Conservation (phyloP, 2,329 filamentous ascomycete genomes). For the Monosporascus sp. region DNA sequence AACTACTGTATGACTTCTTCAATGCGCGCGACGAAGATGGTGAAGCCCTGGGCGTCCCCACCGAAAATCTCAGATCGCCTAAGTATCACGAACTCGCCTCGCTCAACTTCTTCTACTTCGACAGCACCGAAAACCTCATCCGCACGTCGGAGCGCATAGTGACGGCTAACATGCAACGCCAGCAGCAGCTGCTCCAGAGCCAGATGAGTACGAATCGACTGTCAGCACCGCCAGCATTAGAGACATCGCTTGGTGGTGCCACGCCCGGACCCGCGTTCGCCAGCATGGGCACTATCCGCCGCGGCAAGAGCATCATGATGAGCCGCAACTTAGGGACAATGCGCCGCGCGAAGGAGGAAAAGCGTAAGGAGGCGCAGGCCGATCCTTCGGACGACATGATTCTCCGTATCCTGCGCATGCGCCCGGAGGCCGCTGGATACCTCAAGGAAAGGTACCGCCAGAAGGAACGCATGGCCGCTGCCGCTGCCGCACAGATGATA, state of each 20-base stretch:
- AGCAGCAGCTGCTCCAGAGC: conserved; percentile 61
- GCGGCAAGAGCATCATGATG: conserved; percentile 83
- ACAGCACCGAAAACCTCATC: conserved; percentile 83
- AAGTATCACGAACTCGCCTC: conserved; percentile 98
- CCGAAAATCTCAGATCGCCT: conserved; percentile 88
- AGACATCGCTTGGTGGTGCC: conserved; percentile 46
- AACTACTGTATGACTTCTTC: conserved; percentile 90
- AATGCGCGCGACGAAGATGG: conserved; percentile 82
- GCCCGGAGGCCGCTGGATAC: conserved; percentile 82
- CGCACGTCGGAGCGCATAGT: conserved; percentile 97
- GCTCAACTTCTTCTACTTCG: conserved; percentile 98
- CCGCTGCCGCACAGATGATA: conserved; percentile 88
- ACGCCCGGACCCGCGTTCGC: conserved; percentile 48
- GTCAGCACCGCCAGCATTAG: conserved; percentile 54
- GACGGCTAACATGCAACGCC: conserved; percentile 70
- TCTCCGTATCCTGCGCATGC: conserved; percentile 86
- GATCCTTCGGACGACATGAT: conserved; percentile 99
- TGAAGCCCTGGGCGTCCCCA: conserved; percentile 80
- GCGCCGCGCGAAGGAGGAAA: conserved; percentile 92
- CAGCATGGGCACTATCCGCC: conserved; percentile 62
- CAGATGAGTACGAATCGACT: conserved; percentile 55
- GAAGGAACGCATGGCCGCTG: conserved; percentile 86
- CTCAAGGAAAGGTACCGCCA: conserved; percentile 87
- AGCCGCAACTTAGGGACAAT: conserved; percentile 92
- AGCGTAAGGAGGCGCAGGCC: conserved; percentile 89